Conservation (phyloP, 1,139 yeast genomes). For the Hansenula sp. region DNA sequence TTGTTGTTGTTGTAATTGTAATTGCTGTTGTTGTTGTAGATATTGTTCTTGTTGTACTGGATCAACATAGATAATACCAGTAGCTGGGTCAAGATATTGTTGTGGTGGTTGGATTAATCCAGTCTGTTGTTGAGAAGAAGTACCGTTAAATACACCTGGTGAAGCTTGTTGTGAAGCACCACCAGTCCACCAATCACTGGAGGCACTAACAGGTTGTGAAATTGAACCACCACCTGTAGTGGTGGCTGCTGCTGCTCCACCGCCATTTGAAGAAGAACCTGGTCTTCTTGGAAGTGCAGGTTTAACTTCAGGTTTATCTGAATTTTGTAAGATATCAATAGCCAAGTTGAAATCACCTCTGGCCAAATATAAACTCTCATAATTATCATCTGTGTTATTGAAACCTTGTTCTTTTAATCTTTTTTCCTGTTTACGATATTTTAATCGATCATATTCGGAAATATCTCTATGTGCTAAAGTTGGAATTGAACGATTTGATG, state of each 20-base stretch:
- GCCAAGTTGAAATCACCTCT: constrained; percentile 27
- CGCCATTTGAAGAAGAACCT: constrained; percentile 26
- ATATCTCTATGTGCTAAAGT: constrained; percentile 24
- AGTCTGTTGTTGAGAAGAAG: constrained; percentile 17
- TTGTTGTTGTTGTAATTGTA: constrained; percentile 13
- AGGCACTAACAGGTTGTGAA: constrained; percentile 31
- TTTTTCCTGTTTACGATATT: constrained; percentile 25
- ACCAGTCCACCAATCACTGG: constrained; percentile 31
- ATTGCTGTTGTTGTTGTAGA: constrained; percentile 35
- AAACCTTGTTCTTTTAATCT: constrained; percentile 23
- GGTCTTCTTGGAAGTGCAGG: constrained; percentile 25
- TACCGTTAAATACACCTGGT: constrained; percentile 13
- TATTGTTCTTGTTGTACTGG: constrained; percentile 48
- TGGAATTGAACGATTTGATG: constrained; percentile 14
- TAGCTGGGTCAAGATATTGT: constrained; percentile 59
- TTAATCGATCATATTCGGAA: constrained; percentile 23
- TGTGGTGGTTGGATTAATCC: constrained; percentile 29
- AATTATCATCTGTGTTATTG: constrained; percentile 24
- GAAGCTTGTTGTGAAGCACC: constrained; percentile 23
- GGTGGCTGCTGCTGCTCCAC: constrained; percentile 31
- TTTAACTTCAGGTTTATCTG: constrained; percentile 9
- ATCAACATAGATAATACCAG: constrained; percentile 59
- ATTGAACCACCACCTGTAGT: too few relatives aligned
- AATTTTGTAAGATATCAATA: constrained; percentile 19
- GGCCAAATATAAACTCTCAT: constrained; percentile 27